These are phyloP conservation scores for Coleophoma crateriformis DNA, from an alignment of 2,329 filamentous ascomycete genomes.

Conservation along the genomic window DNA sequence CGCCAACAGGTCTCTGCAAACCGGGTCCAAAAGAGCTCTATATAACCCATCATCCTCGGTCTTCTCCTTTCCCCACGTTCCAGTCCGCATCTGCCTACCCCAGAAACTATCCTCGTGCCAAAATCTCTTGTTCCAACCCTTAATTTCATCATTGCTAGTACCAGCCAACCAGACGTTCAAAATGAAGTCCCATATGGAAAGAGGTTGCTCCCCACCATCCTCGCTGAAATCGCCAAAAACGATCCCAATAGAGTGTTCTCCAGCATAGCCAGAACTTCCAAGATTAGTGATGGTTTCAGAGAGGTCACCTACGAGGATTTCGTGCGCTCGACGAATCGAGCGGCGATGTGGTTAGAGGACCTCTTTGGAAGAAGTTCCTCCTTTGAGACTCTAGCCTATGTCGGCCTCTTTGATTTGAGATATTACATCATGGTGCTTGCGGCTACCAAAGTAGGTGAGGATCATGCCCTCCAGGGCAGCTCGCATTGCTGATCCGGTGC, in stretches of 20 bases:
- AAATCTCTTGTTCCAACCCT: too few species aligned
- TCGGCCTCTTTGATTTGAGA: conserved; percentile 5
- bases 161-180: neutral
- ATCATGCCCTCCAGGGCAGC: neutral
- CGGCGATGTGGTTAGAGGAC: conserved; percentile 1
- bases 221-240: conserved; percentile 1
- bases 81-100: too few species aligned
- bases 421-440: conserved; percentile 2
- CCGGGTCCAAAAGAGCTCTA: too few species aligned
- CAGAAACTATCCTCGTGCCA: too few species aligned
- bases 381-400: conserved; percentile 6
- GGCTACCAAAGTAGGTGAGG: conserved; percentile 4
- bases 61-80: too few species aligned
- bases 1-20: too few species aligned
- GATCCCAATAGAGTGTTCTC: conserved; percentile 3
- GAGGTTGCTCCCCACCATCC: neutral
- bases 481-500: neutral
- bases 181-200: neutral
- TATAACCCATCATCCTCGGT: too few species aligned
- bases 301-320: conserved; percentile 4
- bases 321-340: neutral
- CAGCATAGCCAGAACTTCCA: neutral
- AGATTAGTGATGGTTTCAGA: conserved; percentile 3
- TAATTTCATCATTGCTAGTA: too few species aligned
- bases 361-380: neutral